Evolutionary conservation across 768 basidiomycete species (phyloP), one percentile per base, ranked within the genome.

Genomic region (Mycena pura): DNA sequence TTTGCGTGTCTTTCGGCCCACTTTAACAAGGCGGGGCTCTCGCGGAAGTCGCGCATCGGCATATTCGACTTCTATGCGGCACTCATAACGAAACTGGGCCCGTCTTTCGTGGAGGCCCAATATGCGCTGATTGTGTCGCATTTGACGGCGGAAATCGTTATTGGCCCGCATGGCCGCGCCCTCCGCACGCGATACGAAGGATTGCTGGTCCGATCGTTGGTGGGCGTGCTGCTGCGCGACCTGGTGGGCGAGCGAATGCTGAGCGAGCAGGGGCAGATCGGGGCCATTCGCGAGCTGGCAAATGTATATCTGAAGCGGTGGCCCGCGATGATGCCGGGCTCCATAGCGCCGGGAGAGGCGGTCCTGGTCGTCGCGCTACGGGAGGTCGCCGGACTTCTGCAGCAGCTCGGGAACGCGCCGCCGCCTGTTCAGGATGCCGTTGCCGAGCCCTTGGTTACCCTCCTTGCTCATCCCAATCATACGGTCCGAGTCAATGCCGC

Each of bases 241-340:
- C 82, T 98, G 25, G 87, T 99, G 41, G 94, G 93, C 2, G 87
- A 91, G 2, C 79, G 96, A 60, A 89, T 97, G 83, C 76, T 99
- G 64, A 91, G 91, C 60, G 96, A 99, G 69, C 93, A 95, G 70
- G 96, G 91, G 0, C 96, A 99, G 74, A 96, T 99, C 44, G 79
- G 81, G 25, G 96, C 96, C 2, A 92, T 97, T 31, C 88, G 92
- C 67, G 96, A 97, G 65, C 78, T 97, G 39, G 88, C 92, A 0
- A 88, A 81, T 32, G 80, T 84, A 5, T 97, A 94, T 72, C 78
- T 97, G 60, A 94, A 92, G 73, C 84, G 93, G 51, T 98, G 95
- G 94, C 95, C 95, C 1, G 90, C 93, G 0, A 85, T 96, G 75
- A 88, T 98, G 84, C 94, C 94, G 10, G 93, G 93, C 7, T 89